Base-by-base conservation (phyloP, 2,329 filamentous ascomycete species). In the Colletotrichum camelliae region DNA sequence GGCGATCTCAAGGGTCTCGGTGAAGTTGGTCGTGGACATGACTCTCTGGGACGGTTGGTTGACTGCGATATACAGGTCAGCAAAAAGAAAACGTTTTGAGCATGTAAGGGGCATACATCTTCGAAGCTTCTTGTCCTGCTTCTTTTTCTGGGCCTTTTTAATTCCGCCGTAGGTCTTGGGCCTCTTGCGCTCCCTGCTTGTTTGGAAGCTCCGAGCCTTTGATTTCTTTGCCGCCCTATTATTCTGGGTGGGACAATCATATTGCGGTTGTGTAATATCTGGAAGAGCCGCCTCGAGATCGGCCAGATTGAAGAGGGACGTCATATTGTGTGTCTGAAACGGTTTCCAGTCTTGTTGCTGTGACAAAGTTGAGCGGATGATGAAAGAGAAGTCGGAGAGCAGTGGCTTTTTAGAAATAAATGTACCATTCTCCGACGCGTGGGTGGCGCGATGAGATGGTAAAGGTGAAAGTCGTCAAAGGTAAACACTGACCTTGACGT, bases 291-390 rank as follows among this genome's bases (percentile, higher is more conserved):
- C 10, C 43, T 52, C n/a, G 3, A 52, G 43, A 52, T 52, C 43
- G n/a, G 43, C 43, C 43, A 52, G n/a, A 52, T 52, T 52, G 3
- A 52, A 52, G n/a, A 52, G 43, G 2, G 43, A 52, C 43, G 43
- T 2, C 43, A 52, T 52, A n/a, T 3, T 21, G 12, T 52, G 3
- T 48, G n/a, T 7, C 10, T 52, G 43, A 52, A 52, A 52, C 0
- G 0, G 4, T 2, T 0, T 24, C 13, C 43, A 10, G 43, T 4
- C 4, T 52, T 4, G 10, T 48, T 52, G n/a, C 2, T 21, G 21
- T 21, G 4, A 24, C 0, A 3, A 3, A 52, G 10, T 24, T 52
- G 43, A 4, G 43, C 0, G n/a, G n/a, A 3, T 52, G 39, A 21
- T 24, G 2, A n/a, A n/a, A 52, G 43, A n/a, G 10, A 48, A 2